Base-by-base conservation (phyloP, 1,139 yeast species). In the Candida anutae region DNA sequence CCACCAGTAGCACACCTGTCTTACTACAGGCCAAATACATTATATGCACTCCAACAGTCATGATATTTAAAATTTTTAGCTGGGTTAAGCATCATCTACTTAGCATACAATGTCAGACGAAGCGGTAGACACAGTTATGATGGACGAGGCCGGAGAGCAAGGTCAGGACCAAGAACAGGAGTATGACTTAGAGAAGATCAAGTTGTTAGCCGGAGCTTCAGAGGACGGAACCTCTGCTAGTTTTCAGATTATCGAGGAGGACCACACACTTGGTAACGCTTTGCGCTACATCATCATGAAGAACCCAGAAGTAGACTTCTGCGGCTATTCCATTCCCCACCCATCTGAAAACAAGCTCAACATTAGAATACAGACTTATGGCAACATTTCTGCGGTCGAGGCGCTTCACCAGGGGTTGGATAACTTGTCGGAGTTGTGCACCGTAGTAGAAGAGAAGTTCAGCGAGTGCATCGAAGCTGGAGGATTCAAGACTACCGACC, bases 261-360 rank as follows among this genome's bases (percentile, higher is more conserved):
- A 90, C 55, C 98, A 90, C 53, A 90, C 98, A 1, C 59, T 90
- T 32, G 98, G 97, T 15, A 90, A 90, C 51, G 83, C 97, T 4
- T 69, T 90, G 34, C 77, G 96, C 52, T 88, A 87, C 55, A 76
- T 90, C 48, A 85, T 90, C 45, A 87, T 90, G 95, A 88, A 88
- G 60, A 90, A 90, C 58, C 95, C 96, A 22, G 94, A 87, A 42
- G 97, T 90, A 19, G 98, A 90, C 50, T 90, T 93, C 55, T 90
- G 97, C 50, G 98, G 98, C 33, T 90, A 90, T 60, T 84, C 96
- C 27, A 93, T 90, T 38, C 98, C 98, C n/a, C 98, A 90, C 58
- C 98, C 98, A 16, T 84, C 95, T 20, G 98, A 93, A 57, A 73
- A 85, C 36, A 81, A 83, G 45, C 62, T 90, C 58, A 87, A 93